phyloP scores from a whole-genome alignment of 768 basidiomycete species.

The Phylloporus sp. region DNA sequence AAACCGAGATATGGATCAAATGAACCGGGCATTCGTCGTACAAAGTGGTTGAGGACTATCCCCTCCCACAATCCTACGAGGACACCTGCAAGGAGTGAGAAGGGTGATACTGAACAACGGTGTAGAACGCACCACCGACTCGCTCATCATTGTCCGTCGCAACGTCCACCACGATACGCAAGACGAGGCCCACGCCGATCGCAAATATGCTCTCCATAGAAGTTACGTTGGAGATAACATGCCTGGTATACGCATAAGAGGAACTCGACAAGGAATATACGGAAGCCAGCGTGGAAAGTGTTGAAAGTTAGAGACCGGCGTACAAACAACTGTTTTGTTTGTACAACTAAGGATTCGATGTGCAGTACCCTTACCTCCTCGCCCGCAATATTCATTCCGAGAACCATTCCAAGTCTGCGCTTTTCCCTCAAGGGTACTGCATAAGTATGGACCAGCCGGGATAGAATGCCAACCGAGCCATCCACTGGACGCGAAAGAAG shows the following conservation, averaged over 20 bases:
- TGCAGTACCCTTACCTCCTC: too few species aligned
- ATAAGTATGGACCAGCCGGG: too few species aligned
- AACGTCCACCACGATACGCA: constrained; percentile 59
- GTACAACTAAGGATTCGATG: background rate
- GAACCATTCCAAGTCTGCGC: too few species aligned
- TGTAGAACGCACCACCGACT: constrained; percentile 25
- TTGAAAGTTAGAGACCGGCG: background rate
- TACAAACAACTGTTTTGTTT: constrained; percentile 21
- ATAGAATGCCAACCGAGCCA: too few species aligned
- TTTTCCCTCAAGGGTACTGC: too few species aligned
- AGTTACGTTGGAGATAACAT: constrained; percentile 28
- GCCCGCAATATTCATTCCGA: too few species aligned
- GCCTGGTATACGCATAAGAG: constrained; percentile 23
- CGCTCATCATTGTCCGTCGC: constrained; percentile 35
- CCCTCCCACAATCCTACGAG: constrained; percentile 81
- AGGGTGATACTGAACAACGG: background rate
- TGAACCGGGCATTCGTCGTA: constrained; percentile 60
- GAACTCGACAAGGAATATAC: constrained; percentile 25
- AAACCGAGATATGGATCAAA: constrained; percentile 68
- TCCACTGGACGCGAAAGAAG: too few species aligned
- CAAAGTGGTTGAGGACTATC: constrained; percentile 66
- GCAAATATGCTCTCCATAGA: constrained; percentile 69
- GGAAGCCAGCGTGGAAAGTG: constrained; percentile 25
- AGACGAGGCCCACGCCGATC: constrained; percentile 60
- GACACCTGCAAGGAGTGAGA: constrained; percentile 41